Evolutionary conservation across 257 asterid species (phyloP), one percentile per base, ranked within the genome.

Genomic region (Striga asiatica): DNA sequence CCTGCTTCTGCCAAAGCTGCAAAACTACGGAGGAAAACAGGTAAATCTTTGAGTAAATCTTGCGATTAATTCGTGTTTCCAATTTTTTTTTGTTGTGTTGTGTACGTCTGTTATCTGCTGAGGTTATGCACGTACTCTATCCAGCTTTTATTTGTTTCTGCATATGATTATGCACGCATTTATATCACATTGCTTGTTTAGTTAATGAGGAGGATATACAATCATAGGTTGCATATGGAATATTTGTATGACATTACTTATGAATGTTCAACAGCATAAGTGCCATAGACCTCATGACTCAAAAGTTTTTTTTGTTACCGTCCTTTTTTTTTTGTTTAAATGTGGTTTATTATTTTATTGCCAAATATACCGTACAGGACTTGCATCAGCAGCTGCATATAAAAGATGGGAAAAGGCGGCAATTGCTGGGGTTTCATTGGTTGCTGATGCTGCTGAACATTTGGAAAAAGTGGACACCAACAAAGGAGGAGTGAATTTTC

Each of bases 391-490:
- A 58, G 84, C 95, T 72, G 97, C 99, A 25, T 92, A 81, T 71
- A 88, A 81, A 78, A 81, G 81, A 75, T 92, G 99, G 99, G 99
- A 92, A 83, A 88, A 85, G 65, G 99, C 97, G 75, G 99, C 99
- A 59, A 84, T 88, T 66, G 97, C 99, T 54, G 99, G 97, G 59
- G 99, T 92, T 47, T 88, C 97, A 18, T 77, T 92, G 80, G 99
- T 92, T 61, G 99, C 99, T 66, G 97, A 83, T 77, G 99, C 99
- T 66, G 99, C 99, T 18, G 99, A 85, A 70, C 97, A 88, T 69
- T 79, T 92, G 81, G 99, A 92, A 68, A 74, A 95, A 50, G 76
- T 81, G 61, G 58, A 76, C 66, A 75, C 81, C 17, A 87, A 76
- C 68, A 82, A 81, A 69, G 94, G 77, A 53, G 71, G 50, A 56